phyloP scores from a whole-genome alignment of 2,329 filamentous ascomycete species.

The Ophiostoma tasmaniense region DNA sequence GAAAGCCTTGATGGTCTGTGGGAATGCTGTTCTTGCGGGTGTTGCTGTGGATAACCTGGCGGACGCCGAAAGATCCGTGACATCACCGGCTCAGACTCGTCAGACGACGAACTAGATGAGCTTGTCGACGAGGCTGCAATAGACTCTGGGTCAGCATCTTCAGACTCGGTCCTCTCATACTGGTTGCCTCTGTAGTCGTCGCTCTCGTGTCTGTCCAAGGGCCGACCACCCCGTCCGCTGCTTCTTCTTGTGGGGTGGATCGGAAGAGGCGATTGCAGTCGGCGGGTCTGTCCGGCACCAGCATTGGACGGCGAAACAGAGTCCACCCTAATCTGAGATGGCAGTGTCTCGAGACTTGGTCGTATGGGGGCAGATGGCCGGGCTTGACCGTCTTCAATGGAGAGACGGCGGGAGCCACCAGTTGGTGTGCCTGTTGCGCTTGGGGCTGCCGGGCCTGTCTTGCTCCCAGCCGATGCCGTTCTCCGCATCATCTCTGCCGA shows the following conservation, averaged over 20 bases:
- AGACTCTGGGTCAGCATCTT: slow-evolving; percentile 31
- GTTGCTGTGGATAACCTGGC: slow-evolving; percentile 36
- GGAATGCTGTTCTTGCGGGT: slow-evolving; percentile 15
- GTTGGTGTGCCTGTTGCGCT: slow-evolving; percentile 32
- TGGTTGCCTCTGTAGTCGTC: neutral
- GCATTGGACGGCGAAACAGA: neutral
- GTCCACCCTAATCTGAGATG: neutral
- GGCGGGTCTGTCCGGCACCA: neutral
- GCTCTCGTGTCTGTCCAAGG: neutral
- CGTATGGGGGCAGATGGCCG: slow-evolving; percentile 21
- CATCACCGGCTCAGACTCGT: slow-evolving; percentile 43
- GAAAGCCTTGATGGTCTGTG: slow-evolving; percentile 17
- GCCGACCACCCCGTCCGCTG: neutral
- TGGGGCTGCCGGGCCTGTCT: slow-evolving; percentile 19
- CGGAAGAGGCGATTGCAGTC: slow-evolving; percentile 14
- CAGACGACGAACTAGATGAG: slow-evolving; percentile 25
- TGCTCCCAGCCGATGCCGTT: slow-evolving; percentile 37
- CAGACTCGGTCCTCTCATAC: slow-evolving; percentile 10
- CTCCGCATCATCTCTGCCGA: slow-evolving; percentile 41
- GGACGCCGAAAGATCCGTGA: slow-evolving; percentile 53
- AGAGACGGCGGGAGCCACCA: slow-evolving; percentile 22
- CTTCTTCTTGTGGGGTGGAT: slow-evolving; percentile 11
- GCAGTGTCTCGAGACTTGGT: neutral
- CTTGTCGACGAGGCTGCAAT: slow-evolving; percentile 27
- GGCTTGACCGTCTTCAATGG: slow-evolving; percentile 9